Base-by-base conservation (phyloP, 2,329 filamentous ascomycete genomes). In the Aureobasidium sp. region DNA sequence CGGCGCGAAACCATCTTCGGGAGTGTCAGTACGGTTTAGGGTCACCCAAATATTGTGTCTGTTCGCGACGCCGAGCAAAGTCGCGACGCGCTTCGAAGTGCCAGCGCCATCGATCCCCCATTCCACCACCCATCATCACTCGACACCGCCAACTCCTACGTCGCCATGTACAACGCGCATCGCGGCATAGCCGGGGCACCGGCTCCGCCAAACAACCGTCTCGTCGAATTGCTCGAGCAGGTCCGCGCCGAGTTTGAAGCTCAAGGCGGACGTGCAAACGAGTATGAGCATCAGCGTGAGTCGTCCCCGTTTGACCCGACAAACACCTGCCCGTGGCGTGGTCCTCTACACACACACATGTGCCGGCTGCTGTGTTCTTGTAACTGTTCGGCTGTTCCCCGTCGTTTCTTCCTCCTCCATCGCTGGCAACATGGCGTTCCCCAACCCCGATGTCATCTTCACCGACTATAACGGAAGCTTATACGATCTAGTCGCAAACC, bases 201-300 rank as follows among this genome's bases (percentile, higher is more conserved):
- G 58, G 69, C 65, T 66, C 86, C 84, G 66, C 86, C 88, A 62
- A 82, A 80, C 76, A 82, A 78, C 67, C 90, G 94, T 67, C 81
- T 97, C 68, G 90, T 88, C 67, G 93, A 99, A 80, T 84, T 97
- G 65, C 82, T 99, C 70, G 93, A 97, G 61, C 88, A 91, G 73
- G 84, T 99, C 68, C 86, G 93, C 71, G 82, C 84, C 70, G 94
- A 99, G 75, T 97, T 96, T 68, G 93, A 97, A 66, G 86, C 81
- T 63, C 70, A 72, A 55, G 82, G 87, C 67, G 85, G 89, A 65
- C 85, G 89, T 67, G 88, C 85, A 65, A 90, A 90, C 72, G 89
- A 90, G 68, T 95, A 91, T 73, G 93, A 99, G 73, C 89, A 93
- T 73, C 91, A 95, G 74, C 88, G 93, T 96, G 85, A 81, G 91